A percentile compares a stretch with the other conserved stretches of the same genome.
phyloP scores from a whole-genome alignment of 768 basidiomycete genomes.

The Suillus tomentosus region DNA sequence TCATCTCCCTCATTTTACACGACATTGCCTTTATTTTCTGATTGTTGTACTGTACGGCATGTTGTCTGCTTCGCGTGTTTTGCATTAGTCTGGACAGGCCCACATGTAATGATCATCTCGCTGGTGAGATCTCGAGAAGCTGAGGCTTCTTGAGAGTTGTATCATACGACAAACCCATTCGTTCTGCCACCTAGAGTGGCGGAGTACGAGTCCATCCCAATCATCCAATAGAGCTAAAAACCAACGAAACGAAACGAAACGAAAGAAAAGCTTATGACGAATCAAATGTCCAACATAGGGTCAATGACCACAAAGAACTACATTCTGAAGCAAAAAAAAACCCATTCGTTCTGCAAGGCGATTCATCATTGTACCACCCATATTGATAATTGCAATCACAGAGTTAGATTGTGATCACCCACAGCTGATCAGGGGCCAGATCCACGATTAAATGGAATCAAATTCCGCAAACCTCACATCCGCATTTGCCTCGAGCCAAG shows the following conservation, averaged over 20 bases:
- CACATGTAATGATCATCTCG: neutral
- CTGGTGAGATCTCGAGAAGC: neutral
- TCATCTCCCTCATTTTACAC: neutral
- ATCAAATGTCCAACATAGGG: too few species aligned
- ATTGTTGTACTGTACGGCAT: slow-evolving; percentile 10
- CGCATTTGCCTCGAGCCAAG: slow-evolving; percentile 87
- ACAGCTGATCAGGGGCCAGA: neutral
- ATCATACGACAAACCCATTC: neutral
- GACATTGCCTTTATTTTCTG: slow-evolving; percentile 10
- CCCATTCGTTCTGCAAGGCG: neutral
- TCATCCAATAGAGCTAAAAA: too few species aligned
- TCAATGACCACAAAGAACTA: too few species aligned
- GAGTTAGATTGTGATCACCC: neutral
- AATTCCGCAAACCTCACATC: slow-evolving; percentile 86
- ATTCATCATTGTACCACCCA: neutral
- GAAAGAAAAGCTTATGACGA: too few species aligned
- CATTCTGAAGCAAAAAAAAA: too few species aligned
- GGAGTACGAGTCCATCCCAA: too few species aligned
- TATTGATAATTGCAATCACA: neutral
- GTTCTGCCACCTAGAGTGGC: neutral
- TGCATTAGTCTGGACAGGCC: neutral
- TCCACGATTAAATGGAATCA: slow-evolving; percentile 39
- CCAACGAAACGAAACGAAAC: too few species aligned
- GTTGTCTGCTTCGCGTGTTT: slow-evolving; percentile 14
- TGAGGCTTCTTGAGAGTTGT: neutral